These are phyloP conservation scores for Pseudogymnoascus sp. DNA, from an alignment of 2,329 filamentous ascomycete species.

Conservation along the genomic window DNA sequence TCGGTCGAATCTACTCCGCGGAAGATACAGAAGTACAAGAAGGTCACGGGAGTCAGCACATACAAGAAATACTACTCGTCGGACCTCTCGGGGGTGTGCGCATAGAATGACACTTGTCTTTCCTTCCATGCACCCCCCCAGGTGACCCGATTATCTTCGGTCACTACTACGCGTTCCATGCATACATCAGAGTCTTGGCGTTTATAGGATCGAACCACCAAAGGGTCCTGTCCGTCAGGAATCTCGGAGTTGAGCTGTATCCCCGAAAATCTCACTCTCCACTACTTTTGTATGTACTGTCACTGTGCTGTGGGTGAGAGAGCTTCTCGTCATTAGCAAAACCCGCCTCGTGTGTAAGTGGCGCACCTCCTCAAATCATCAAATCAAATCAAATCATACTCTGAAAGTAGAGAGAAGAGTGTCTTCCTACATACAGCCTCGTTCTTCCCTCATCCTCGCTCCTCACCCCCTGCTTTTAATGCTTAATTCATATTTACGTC, in stretches of 20 bases:
- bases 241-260: constrained; percentile 5
- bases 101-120: not conserved
- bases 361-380: constrained; percentile 2
- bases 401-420: constrained; percentile 4
- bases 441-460: not conserved
- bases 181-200: constrained; percentile 2
- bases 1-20: not conserved
- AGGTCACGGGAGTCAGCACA: not conserved
- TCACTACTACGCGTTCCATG: not conserved
- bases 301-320: not conserved
- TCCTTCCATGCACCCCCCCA: not conserved
- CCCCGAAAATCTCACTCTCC: constrained; percentile 7
- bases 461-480: not conserved
- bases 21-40: too few species aligned
- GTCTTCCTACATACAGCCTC: not conserved
- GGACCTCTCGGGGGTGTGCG: not conserved
- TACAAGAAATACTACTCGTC: not conserved
- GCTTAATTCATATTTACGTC: not conserved
- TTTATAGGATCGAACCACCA: not conserved
- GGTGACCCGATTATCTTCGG: not conserved
- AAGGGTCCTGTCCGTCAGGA: not conserved
- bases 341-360: not conserved
- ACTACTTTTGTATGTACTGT: not conserved
- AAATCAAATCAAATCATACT: not conserved
- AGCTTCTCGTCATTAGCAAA: not conserved